Conservation (phyloP, 1,284 basidiomycete species). For the Naganishia liquefaciens region DNA sequence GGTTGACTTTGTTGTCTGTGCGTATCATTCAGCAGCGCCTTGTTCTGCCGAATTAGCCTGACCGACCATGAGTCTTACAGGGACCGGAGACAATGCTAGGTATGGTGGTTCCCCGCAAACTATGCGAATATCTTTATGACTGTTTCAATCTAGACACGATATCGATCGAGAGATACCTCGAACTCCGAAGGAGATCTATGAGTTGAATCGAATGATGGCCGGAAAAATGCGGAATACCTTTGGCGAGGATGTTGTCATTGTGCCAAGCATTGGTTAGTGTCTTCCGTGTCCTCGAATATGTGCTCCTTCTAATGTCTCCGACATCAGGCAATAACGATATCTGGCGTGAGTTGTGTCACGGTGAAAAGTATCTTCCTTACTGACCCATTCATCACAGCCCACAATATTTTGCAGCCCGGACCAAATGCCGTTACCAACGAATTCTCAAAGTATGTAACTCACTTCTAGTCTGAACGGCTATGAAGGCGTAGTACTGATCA, state of each 20-base stretch:
- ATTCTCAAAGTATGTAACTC: slow-evolving; percentile 62
- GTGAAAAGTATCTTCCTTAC: slow-evolving; percentile 3
- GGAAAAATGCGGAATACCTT: slow-evolving; percentile 66
- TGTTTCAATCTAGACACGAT: slow-evolving; percentile 64
- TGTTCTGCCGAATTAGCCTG: neutral
- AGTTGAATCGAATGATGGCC: slow-evolving; percentile 69
- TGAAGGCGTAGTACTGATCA: neutral
- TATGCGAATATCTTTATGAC: neutral
- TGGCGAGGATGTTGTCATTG: slow-evolving; percentile 76
- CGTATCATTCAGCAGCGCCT: slow-evolving; percentile 42
- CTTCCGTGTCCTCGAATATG: slow-evolving; percentile 1
- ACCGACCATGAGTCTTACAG: slow-evolving; percentile 51
- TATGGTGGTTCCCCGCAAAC: slow-evolving; percentile 44
- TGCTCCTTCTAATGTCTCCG: slow-evolving; percentile 26
- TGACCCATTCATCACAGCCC: slow-evolving; percentile 53
- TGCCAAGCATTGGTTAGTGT: slow-evolving; percentile 73
- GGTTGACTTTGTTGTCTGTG: slow-evolving; percentile 86
- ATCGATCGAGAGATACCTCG: slow-evolving; percentile 78
- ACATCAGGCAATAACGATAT: slow-evolving; percentile 77
- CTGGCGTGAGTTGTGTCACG: slow-evolving; percentile 64
- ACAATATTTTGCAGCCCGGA: slow-evolving; percentile 62
- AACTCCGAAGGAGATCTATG: slow-evolving; percentile 76
- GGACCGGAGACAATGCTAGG: slow-evolving; percentile 92
- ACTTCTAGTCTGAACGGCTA: neutral
- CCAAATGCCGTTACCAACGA: slow-evolving; percentile 77